Conservation (phyloP, 1,284 basidiomycete genomes). For the Rugosomyces carneus region DNA sequence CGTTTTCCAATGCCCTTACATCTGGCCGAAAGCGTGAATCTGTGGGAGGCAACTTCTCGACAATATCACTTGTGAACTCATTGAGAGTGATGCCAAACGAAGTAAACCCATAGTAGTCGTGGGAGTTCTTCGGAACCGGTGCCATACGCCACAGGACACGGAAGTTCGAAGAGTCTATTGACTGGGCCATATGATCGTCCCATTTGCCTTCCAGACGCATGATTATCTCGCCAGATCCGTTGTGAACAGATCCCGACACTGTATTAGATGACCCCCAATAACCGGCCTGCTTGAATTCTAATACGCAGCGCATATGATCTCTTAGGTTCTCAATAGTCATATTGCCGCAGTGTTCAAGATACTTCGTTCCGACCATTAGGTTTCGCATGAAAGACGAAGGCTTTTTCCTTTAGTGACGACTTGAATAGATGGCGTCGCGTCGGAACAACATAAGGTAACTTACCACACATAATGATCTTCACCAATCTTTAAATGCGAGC, state of each 20-base stretch:
- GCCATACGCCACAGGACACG: constrained; percentile 71
- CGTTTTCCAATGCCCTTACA: constrained; percentile 82
- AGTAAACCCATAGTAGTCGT: constrained; percentile 81
- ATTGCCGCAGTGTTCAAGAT: constrained; percentile 77
- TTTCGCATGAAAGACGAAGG: constrained; percentile 88
- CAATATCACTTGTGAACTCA: constrained; percentile 70
- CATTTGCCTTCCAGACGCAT: constrained; percentile 76
- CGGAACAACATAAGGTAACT: constrained; percentile 13
- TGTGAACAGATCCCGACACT: constrained; percentile 58
- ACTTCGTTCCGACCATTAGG: constrained; percentile 85
- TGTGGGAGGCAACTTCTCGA: constrained; percentile 68
- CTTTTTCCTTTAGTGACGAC: constrained; percentile 53
- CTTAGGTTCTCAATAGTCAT: constrained; percentile 64
- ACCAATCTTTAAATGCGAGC: constrained; percentile 58
- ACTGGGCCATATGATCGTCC: constrained; percentile 71
- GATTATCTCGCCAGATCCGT: constrained; percentile 44
- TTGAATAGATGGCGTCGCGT: background rate
- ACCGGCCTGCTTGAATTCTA: constrained; percentile 82
- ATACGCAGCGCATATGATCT: constrained; percentile 50
- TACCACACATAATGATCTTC: constrained; percentile 66
- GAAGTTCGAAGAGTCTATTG: constrained; percentile 61
- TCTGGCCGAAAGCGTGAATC: constrained; percentile 86
- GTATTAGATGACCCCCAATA: constrained; percentile 79
- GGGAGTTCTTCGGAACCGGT: constrained; percentile 68
- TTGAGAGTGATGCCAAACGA: constrained; percentile 77